These are phyloP conservation scores for Ganoderma leucocontextum DNA, from an alignment of 1,284 basidiomycete species.

Conservation along the genomic window DNA sequence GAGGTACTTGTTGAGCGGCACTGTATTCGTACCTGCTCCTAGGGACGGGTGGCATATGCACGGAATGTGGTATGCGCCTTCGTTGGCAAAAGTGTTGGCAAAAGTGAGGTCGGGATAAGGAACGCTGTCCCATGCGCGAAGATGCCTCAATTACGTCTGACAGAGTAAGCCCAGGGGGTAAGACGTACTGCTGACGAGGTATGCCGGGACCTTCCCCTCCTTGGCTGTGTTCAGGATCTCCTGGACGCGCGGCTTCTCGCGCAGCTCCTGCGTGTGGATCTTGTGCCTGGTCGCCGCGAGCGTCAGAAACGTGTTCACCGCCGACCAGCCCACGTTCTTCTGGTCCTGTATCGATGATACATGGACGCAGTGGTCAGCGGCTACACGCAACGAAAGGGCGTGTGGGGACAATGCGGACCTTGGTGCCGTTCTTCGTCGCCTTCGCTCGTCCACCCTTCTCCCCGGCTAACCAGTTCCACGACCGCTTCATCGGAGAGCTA, in stretches of 20 bases:
- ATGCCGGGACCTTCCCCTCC: constrained; percentile 73
- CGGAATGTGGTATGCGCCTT: not conserved
- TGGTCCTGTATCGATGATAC: too few species aligned
- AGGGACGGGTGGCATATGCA: not conserved
- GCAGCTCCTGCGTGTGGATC: constrained; percentile 63
- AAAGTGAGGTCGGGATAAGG: too few species aligned
- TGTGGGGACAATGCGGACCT: too few species aligned
- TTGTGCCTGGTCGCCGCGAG: constrained; percentile 80
- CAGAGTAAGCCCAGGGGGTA: not conserved
- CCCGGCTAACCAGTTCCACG: too few species aligned
- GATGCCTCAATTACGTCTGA: not conserved
- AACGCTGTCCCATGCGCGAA: too few species aligned
- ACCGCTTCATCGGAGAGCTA: too few species aligned
- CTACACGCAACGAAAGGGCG: too few species aligned
- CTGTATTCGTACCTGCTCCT: not conserved
- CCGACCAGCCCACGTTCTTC: too few species aligned
- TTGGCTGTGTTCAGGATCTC: constrained; percentile 77
- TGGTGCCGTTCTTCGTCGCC: too few species aligned
- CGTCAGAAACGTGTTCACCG: constrained; percentile 84
- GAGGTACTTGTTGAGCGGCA: not conserved
- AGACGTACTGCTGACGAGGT: constrained; percentile 77
- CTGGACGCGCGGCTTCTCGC: constrained; percentile 63
- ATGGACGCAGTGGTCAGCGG: too few species aligned
- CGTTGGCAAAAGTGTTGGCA: too few species aligned
- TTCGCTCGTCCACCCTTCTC: too few species aligned